These are phyloP conservation scores for Pyracantha coccinea DNA, from an alignment of 331 rosid genomes.

Conservation along the genomic window DNA sequence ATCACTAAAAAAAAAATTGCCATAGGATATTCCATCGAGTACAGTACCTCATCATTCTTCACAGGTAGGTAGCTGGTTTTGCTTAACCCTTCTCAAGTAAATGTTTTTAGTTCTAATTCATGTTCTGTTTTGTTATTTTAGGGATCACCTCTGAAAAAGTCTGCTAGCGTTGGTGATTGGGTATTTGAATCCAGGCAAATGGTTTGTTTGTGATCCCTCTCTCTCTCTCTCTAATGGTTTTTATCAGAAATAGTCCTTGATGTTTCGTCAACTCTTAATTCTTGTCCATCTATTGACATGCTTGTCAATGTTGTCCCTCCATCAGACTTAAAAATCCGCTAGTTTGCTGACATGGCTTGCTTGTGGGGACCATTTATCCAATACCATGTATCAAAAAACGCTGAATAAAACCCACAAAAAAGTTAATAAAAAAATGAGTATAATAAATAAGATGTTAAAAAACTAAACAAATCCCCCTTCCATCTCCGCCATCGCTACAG, in stretches of 20 bases:
- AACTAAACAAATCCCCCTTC: too few relatives aligned
- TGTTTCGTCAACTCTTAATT: neutral
- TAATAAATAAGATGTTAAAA: too few relatives aligned
- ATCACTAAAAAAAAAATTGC: constrained; percentile 47
- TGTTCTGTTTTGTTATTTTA: constrained; percentile 30
- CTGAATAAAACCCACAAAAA: too few relatives aligned
- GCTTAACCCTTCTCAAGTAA: constrained; percentile 5
- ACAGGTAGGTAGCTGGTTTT: constrained; percentile 58
- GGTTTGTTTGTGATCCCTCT: constrained; percentile 43
- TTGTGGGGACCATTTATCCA: too few relatives aligned
- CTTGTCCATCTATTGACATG: neutral
- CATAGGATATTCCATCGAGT: constrained; percentile 90
- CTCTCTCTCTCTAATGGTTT: neutral
- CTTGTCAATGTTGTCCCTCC: neutral
- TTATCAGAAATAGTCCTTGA: neutral
- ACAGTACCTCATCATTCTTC: constrained; percentile 79
- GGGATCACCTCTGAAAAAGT: constrained; percentile 83
- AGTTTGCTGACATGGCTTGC: too few relatives aligned
- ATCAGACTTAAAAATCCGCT: too few relatives aligned
- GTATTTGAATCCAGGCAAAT: constrained; percentile 64
- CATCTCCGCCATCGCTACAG: too few relatives aligned
- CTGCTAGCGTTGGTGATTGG: constrained; percentile 98
- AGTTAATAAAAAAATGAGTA: too few relatives aligned
- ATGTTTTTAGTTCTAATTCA: constrained; percentile 7
- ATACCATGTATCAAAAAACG: too few relatives aligned